These are phyloP conservation scores for Desmodesmus armatus DNA, from an alignment of 139 green algal genomes.

Conservation along the genomic window DNA sequence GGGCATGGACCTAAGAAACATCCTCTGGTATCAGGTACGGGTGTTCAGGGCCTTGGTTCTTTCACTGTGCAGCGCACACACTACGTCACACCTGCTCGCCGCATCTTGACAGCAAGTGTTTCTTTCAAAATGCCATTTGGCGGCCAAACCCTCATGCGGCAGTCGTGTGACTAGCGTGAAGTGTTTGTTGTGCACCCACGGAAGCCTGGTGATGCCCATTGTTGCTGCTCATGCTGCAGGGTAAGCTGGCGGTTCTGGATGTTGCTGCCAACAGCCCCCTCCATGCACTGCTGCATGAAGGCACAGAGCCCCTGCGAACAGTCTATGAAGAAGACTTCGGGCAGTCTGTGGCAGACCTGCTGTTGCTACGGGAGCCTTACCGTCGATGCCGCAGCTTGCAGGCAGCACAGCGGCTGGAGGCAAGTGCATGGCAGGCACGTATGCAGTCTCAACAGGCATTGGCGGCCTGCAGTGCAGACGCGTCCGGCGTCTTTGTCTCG, in stretches of 20 bases:
- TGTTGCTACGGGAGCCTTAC: conserved; percentile 7
- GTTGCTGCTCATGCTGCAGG: conserved; percentile 35
- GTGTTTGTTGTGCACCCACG: too few species aligned
- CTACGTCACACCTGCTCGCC: too few species aligned
- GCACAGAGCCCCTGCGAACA: conserved; percentile 23
- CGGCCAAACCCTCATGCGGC: too few species aligned
- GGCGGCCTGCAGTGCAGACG: background rate
- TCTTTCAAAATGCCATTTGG: too few species aligned
- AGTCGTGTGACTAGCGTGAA: too few species aligned
- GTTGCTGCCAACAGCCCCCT: conserved; percentile 45
- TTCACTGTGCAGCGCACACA: too few species aligned
- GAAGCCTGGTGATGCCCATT: too few species aligned
- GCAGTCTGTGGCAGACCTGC: conserved; percentile 21
- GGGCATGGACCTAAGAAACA: conserved; percentile 57
- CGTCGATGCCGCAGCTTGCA: background rate
- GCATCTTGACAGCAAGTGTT: too few species aligned
- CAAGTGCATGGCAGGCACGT: background rate
- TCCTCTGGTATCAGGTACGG: conserved; percentile 42
- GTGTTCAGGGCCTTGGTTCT: background rate
- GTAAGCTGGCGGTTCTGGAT: conserved; percentile 53
- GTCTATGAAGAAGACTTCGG: conserved; percentile 48
- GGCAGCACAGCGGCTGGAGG: background rate
- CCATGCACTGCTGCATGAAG: conserved; percentile 50
- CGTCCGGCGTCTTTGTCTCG: background rate
- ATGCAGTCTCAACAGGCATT: background rate